Evolutionary conservation across 164 flowering plant genomes (phyloP).

Genomic region (Aristolochia contorta): DNA sequence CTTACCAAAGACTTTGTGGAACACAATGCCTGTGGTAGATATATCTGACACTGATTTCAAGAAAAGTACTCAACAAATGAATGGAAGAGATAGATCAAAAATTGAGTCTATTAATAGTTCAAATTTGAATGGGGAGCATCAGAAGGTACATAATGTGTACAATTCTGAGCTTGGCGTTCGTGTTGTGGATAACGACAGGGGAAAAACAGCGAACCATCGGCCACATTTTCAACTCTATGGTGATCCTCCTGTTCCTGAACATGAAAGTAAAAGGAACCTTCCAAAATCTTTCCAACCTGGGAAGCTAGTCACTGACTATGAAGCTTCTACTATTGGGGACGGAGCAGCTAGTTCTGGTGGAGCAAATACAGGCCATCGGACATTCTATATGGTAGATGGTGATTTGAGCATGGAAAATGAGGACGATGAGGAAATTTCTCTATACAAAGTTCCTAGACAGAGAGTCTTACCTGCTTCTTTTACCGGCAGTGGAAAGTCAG

Average conservation of each 20-base stretch:
- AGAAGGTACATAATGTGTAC: neutral
- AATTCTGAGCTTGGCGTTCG: too few relatives aligned
- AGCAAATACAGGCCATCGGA: conserved; percentile 19
- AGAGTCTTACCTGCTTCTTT: conserved; percentile 54
- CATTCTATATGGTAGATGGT: conserved; percentile 19
- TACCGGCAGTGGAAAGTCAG: conserved; percentile 34
- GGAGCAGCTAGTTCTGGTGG: conserved; percentile 9
- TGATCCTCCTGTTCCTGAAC: neutral
- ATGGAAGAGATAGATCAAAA: neutral
- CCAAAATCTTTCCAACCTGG: conserved; percentile 36
- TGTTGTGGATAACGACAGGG: neutral
- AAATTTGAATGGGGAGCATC: neutral
- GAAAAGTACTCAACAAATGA: neutral
- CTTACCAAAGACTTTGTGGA: neutral
- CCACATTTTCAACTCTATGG: conserved; percentile 2
- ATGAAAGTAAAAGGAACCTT: conserved; percentile 30
- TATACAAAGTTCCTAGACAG: conserved; percentile 28
- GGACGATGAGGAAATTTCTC: conserved; percentile 12
- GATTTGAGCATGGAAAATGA: conserved; percentile 9
- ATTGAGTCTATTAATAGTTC: neutral
- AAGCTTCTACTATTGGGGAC: conserved; percentile 20
- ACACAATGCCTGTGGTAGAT: neutral
- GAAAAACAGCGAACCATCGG: neutral
- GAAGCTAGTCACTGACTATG: conserved; percentile 13
- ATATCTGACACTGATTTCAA: conserved; percentile 2